Conservation (phyloP, 345 rosid genomes). For the Euphorbia peplus region DNA sequence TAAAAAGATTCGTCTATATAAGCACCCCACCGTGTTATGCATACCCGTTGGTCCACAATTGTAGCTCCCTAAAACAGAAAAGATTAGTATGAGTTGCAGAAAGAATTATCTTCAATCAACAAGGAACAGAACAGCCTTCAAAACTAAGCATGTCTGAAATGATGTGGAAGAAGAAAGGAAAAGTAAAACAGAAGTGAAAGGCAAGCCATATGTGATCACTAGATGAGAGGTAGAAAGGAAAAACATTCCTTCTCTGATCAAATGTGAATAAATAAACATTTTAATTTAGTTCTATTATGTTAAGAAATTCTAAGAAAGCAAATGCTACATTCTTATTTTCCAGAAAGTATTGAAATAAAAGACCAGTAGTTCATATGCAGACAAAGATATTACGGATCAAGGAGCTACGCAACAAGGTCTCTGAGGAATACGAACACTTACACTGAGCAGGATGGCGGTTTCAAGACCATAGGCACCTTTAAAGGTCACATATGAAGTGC, state of each 20-base stretch:
- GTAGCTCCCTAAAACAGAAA: conserved; percentile 68
- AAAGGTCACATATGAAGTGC: conserved; percentile 79
- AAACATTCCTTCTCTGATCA: not conserved
- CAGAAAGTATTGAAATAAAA: not conserved
- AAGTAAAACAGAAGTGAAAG: no score
- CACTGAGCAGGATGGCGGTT: conserved; percentile 85
- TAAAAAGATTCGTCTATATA: conserved; percentile 50
- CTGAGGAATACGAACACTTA: conserved; percentile 32
- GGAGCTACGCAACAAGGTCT: not conserved
- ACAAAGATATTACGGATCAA: no score
- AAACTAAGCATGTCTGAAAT: no score
- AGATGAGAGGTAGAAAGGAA: not conserved
- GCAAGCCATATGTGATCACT: no score
- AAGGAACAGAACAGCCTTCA: not conserved
- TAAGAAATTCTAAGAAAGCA: not conserved
- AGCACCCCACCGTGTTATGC: conserved; percentile 58
- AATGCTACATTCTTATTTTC: not conserved
- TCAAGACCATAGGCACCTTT: conserved; percentile 66
- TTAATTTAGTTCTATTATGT: not conserved
- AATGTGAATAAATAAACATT: not conserved
- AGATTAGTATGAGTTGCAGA: conserved; percentile 3
- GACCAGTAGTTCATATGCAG: no score
- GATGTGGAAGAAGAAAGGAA: no score
- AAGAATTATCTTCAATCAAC: not conserved
- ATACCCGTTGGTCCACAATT: conserved; percentile 68